Evolutionary conservation across 1,284 basidiomycete species (phyloP), one percentile per base, ranked within the genome.

Genomic region (Cryptococcus sp.): DNA sequence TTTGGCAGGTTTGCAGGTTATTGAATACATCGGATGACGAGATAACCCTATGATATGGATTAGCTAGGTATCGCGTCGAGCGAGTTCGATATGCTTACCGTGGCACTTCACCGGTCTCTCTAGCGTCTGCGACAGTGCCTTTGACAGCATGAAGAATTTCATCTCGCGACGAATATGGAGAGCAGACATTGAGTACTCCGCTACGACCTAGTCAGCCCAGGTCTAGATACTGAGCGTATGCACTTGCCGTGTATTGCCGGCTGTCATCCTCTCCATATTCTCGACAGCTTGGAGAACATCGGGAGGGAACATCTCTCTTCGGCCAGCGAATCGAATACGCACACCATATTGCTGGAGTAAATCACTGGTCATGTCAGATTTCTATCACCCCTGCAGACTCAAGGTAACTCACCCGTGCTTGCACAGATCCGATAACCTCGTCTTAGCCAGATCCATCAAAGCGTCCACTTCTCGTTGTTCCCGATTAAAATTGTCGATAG

Each of bases 401-500:
- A 13, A 44, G 2, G 3, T 6, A 0, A 76, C 83, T 55, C 70
- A 94, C 91, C 90, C 93, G 67, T 91, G 84, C 56, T 83, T 73
- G 56, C 86, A 89, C 8, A 99, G 80, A 73, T 97, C 90, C 33
- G 86, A 70, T 15, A 99, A 80, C 58, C 88, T 86, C n/a, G 83
- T 82, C 71, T 89, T 85, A 0, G 90, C 90, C 44, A 99, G 78
- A 15, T 80, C 76, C 91, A 98, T 94, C 58, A 98, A 79, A 5
- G 86, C 85, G 41, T 87, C 84, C 1, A 99, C 92, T 74, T 99
- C 96, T 5, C 86, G 85, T 53, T 83, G 79, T 1, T 87, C 82
- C n/a, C 96, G 83, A 62, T 89, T 89, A 79, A 98, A 98, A 78
- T 98, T 99, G 71, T 98, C 93, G 58, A 98, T 95, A 1, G 94